Evolutionary conservation across 2,329 filamentous ascomycete species (phyloP).

Genomic region (Colletotrichum sp.): DNA sequence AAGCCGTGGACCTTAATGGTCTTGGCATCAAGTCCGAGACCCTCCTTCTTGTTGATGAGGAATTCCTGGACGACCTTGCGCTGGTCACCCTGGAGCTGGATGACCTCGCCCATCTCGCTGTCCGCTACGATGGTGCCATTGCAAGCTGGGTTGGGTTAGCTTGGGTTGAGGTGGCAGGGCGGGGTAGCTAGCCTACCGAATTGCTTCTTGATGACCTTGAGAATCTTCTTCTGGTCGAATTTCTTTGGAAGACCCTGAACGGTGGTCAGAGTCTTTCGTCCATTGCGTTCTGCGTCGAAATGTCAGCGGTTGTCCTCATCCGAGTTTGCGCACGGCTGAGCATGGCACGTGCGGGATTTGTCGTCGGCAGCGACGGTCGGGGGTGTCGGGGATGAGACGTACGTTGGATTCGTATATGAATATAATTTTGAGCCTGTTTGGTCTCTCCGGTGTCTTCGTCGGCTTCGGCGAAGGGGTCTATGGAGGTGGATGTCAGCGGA

Average conservation of each 20-base stretch:
- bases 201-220: slow-evolving; percentile 99
- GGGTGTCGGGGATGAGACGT: slow-evolving; percentile 46
- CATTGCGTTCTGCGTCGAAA: slow-evolving; percentile 86
- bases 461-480: slow-evolving; percentile 99
- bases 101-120: slow-evolving; percentile 97
- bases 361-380: background rate
- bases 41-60: slow-evolving; percentile 93
- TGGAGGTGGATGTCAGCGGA: slow-evolving; percentile 30
- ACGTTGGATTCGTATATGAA: slow-evolving; percentile 99
- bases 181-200: slow-evolving; percentile 70
- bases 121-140: slow-evolving; percentile 99
- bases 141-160: slow-evolving; percentile 69
- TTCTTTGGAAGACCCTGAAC: slow-evolving; percentile 99
- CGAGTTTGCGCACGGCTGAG: background rate
- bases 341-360: slow-evolving; percentile 17
- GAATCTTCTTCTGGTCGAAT: slow-evolving; percentile 99
- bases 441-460: slow-evolving; percentile 98
- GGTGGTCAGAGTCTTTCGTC: slow-evolving; percentile 99
- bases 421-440: slow-evolving; percentile 96
- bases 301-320: slow-evolving; percentile 41
- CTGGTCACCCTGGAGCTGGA: slow-evolving; percentile 99
- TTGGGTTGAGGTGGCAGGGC: slow-evolving; percentile 15
- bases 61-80: slow-evolving; percentile 99
- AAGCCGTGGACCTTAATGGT: slow-evolving; percentile 84
- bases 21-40: slow-evolving; percentile 92